Conservation (phyloP, 169 alveolate genomes). For the Perkinsus chesapeaki region DNA sequence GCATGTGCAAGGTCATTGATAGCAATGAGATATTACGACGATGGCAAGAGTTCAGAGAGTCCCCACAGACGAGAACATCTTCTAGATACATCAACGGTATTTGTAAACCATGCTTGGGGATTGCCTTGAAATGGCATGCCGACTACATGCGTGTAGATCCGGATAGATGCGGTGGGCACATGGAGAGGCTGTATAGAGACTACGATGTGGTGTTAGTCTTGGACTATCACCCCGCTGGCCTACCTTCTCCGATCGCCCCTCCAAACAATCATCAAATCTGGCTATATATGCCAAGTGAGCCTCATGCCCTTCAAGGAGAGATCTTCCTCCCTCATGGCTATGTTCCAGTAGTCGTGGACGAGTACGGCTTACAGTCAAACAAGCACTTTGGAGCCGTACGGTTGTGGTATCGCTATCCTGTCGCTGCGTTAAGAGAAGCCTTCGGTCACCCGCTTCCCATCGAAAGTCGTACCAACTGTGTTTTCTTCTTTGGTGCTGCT, state of each 20-base stretch:
- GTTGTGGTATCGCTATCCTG: neutral
- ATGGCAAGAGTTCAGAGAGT: neutral
- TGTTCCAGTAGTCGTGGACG: neutral
- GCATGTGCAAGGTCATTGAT: neutral
- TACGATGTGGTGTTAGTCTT: neutral
- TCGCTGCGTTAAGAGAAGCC: neutral
- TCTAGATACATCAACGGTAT: neutral
- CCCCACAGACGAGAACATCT: neutral
- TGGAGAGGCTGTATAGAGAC: neutral
- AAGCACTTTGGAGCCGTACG: neutral
- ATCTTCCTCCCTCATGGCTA: neutral
- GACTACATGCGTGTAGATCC: neutral
- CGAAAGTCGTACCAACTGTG: neutral
- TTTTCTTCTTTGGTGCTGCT: neutral
- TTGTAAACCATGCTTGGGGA: neutral
- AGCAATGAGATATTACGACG: neutral
- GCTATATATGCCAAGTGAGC: neutral
- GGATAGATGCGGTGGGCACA: neutral
- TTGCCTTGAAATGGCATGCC: neutral
- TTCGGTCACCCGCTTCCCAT: neutral
- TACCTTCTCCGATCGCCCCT: neutral
- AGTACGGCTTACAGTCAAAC: neutral
- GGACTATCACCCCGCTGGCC: neutral
- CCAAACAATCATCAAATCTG: neutral
- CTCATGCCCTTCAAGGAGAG: neutral